Evolutionary conservation across 345 rosid species (phyloP).

Genomic region (Rhizophora mangle): DNA sequence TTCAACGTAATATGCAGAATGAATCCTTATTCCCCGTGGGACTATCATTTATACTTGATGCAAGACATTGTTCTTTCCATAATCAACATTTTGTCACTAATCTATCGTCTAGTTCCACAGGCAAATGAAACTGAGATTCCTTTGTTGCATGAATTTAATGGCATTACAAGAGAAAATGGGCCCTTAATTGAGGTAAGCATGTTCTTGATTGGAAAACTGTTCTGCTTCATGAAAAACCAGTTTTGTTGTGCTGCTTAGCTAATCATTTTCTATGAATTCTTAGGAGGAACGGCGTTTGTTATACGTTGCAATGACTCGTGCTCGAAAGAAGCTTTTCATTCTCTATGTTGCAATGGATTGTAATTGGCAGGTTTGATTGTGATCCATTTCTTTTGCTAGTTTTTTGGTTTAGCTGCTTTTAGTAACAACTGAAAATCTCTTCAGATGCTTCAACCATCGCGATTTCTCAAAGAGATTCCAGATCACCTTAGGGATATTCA

Average conservation of each 20-base stretch:
- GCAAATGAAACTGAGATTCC: constrained; percentile 97
- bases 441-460: constrained; percentile 89
- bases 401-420: constrained; percentile 13
- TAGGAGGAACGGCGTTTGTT: constrained; percentile 92
- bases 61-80: constrained; percentile 5
- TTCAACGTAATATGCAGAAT: too few relatives aligned
- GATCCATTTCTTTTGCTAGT: constrained; percentile 14
- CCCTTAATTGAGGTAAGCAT: constrained; percentile 61
- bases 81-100: neutral
- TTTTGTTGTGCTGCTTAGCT: constrained; percentile 7
- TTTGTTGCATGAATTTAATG: constrained; percentile 63
- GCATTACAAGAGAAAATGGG: constrained; percentile 47
- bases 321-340: constrained; percentile 76
- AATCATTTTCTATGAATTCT: constrained; percentile 18
- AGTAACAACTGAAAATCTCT: constrained; percentile 24
- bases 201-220: constrained; percentile 7
- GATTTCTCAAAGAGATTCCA: constrained; percentile 92
- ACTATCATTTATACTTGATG: too few relatives aligned
- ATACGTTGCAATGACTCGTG: constrained; percentile 97
- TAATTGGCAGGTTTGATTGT: constrained; percentile 78
- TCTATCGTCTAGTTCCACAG: constrained; percentile 34
- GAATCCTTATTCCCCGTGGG: too few relatives aligned
- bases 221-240: neutral
- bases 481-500: constrained; percentile 68
- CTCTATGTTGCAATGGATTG: constrained; percentile 75